phyloP scores from a whole-genome alignment of 2,329 filamentous ascomycete species.

The Knufia petricola region DNA sequence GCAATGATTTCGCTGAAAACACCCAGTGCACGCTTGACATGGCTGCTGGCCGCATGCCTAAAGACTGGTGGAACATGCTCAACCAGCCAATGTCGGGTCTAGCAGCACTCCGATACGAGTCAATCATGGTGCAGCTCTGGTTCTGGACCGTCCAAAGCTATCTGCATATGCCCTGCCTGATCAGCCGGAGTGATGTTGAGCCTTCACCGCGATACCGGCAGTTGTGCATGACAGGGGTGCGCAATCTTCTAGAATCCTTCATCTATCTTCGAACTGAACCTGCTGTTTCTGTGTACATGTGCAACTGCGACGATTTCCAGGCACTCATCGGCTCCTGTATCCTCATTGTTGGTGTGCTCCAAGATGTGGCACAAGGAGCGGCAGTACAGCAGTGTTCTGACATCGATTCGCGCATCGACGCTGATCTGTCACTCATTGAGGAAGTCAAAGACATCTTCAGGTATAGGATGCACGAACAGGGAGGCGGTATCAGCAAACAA shows the following conservation, averaged over 20 bases:
- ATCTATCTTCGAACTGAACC: constrained; percentile 16
- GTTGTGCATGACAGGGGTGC: constrained; percentile 16
- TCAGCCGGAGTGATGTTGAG: constrained; percentile 10
- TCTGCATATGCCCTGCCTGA: constrained; percentile 19
- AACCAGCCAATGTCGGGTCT: constrained; percentile 11
- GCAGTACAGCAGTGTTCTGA: not conserved
- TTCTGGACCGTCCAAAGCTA: constrained; percentile 22
- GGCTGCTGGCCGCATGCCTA: constrained; percentile 15
- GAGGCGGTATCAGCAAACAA: constrained; percentile 18
- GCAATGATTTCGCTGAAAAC: constrained; percentile 11
- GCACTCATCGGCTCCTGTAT: constrained; percentile 18
- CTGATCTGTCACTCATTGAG: constrained; percentile 17
- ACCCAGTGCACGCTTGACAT: constrained; percentile 14
- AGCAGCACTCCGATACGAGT: constrained; percentile 14
- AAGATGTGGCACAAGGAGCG: not conserved
- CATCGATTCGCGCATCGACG: constrained; percentile 7
- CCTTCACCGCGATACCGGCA: constrained; percentile 9
- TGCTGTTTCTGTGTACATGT: constrained; percentile 19
- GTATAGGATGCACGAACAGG: constrained; percentile 16
- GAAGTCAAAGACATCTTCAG: constrained; percentile 21
- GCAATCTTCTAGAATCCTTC: constrained; percentile 18
- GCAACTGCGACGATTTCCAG: constrained; percentile 22
- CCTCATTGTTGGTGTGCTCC: constrained; percentile 17
- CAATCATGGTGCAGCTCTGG: constrained; percentile 19
- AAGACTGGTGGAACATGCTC: constrained; percentile 16